These are phyloP conservation scores for Neurospora sp. DNA, from an alignment of 495 filamentous ascomycete species.

Conservation along the genomic window DNA sequence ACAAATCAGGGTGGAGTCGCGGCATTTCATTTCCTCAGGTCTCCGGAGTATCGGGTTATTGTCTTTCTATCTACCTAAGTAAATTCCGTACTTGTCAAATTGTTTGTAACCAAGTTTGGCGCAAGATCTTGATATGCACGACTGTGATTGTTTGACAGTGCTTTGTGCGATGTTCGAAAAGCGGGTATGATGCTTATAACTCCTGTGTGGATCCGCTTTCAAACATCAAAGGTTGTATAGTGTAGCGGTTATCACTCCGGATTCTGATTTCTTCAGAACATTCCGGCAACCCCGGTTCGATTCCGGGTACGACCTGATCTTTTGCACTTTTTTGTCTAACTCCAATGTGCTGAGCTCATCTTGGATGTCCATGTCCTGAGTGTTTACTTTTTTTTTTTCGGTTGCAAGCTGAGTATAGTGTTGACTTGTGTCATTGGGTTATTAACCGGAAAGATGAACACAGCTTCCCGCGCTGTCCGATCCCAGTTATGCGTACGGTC, in stretches of 20 bases:
- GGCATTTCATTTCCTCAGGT: not conserved
- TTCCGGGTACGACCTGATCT: constrained; percentile 22
- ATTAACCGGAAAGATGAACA: not conserved
- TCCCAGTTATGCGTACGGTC: not conserved
- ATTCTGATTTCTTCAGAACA: not conserved
- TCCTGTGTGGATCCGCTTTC: not conserved
- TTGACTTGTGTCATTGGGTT: not conserved
- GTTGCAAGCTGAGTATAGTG: not conserved
- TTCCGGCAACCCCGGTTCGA: constrained; percentile 25
- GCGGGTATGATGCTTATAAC: not conserved
- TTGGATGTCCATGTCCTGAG: not conserved
- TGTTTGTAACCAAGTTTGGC: not conserved
- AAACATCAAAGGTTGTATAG: not conserved
- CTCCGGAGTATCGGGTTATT: not conserved
- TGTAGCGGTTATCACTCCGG: not conserved
- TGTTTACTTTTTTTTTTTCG: not conserved
- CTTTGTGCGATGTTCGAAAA: not conserved
- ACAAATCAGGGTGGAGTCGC: not conserved
- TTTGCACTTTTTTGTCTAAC: not conserved
- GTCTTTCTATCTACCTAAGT: not conserved
- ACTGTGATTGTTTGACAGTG: not conserved
- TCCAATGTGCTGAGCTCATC: not conserved
- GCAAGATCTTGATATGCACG: not conserved
- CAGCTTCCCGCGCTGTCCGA: not conserved
- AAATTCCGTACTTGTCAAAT: not conserved